phyloP scores from a whole-genome alignment of 2,329 filamentous ascomycete species.

The Alternaria sp. region DNA sequence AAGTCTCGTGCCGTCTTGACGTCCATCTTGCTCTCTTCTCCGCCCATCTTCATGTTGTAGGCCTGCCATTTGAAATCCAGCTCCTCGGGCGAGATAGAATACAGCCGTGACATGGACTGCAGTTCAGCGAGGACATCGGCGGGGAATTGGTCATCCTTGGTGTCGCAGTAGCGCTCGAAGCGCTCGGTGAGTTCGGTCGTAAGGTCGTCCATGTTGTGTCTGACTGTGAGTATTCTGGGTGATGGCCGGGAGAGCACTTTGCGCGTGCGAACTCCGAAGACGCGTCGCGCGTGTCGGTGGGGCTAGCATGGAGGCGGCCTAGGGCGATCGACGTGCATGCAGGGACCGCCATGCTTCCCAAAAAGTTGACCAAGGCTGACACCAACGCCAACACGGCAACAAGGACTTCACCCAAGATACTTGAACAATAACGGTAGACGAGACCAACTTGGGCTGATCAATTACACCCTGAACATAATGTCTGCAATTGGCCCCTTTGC shows the following conservation, averaged over 20 bases:
- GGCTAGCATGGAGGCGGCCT: slow-evolving; percentile 23
- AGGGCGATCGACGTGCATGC: slow-evolving; percentile 22
- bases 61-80: slow-evolving; percentile 99
- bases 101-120: slow-evolving; percentile 82
- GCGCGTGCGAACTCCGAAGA: slow-evolving; percentile 25
- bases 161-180: slow-evolving; percentile 68
- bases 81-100: slow-evolving; percentile 81
- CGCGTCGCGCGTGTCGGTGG: slow-evolving; percentile 38
- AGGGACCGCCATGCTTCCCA: slow-evolving; percentile 17
- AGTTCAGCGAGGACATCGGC: slow-evolving; percentile 82
- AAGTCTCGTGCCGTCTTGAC: slow-evolving; percentile 76
- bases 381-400: background rate
- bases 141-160: slow-evolving; percentile 63
- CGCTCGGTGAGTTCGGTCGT: slow-evolving; percentile 62
- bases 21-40: slow-evolving; percentile 74
- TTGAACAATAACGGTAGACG: background rate
- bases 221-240: slow-evolving; percentile 8
- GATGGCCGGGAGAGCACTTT: slow-evolving; percentile 6
- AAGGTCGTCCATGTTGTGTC: slow-evolving; percentile 56
- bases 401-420: background rate
- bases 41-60: slow-evolving; percentile 92
- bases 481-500: slow-evolving; percentile 43
- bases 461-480: slow-evolving; percentile 16
- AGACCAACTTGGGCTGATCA: background rate
- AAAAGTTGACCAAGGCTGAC: slow-evolving; percentile 19